phyloP scores from a whole-genome alignment of 208 protist genomes.

The Phytomonas sp. region DNA sequence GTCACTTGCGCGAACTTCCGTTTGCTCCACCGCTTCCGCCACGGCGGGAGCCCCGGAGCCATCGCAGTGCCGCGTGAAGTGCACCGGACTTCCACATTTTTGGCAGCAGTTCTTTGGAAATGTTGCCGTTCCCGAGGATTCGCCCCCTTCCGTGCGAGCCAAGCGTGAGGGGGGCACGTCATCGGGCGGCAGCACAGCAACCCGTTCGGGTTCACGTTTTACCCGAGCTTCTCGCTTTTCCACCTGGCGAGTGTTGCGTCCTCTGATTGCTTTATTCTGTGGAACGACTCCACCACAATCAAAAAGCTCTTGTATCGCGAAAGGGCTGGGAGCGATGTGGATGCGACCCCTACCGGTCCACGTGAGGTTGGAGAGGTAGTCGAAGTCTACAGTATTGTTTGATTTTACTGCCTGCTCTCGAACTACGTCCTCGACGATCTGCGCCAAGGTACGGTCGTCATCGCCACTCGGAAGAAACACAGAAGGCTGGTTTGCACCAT shows the following conservation, averaged over 20 bases:
- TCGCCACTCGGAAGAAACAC: not conserved
- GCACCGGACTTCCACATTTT: constrained; percentile 28
- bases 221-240: constrained; percentile 1
- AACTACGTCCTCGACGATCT: not conserved
- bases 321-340: constrained; percentile 38
- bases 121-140: not conserved
- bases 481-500: constrained; percentile 16
- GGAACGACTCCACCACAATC: constrained; percentile 41
- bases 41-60: not conserved
- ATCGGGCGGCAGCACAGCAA: too few species aligned
- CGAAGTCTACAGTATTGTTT: constrained; percentile 19
- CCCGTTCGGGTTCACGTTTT: constrained; percentile 7
- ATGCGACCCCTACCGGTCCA: constrained; percentile 27
- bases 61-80: constrained; percentile 42
- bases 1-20: not conserved
- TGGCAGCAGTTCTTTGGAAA: constrained; percentile 39
- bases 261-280: constrained; percentile 16
- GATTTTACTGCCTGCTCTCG: not conserved
- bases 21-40: not conserved
- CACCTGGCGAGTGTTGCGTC: not conserved
- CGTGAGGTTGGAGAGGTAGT: constrained; percentile 24
- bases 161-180: too few species aligned
- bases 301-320: constrained; percentile 53
- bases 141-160: too few species aligned
- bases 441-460: not conserved